Percentiles rank a stretch among this genome's conserved stretches.
phyloP scores from a whole-genome alignment of 495 filamentous ascomycete species.

The Tuber melanosporum region DNA sequence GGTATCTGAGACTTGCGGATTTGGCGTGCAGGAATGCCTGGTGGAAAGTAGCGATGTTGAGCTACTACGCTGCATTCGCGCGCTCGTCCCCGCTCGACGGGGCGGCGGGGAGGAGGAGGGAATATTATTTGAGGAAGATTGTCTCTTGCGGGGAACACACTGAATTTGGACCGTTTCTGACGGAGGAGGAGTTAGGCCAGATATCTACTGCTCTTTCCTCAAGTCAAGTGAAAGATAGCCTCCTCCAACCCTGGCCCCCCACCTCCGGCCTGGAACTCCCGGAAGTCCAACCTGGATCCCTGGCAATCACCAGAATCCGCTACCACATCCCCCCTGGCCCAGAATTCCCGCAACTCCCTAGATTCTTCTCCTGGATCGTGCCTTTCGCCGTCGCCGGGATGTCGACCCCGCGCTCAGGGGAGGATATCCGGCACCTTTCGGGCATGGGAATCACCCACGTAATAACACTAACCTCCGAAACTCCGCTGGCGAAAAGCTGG shows the following conservation, averaged over 20 bases:
- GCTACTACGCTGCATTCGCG: slow-evolving; percentile 4
- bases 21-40: background rate
- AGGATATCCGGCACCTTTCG: slow-evolving; percentile 14
- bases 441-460: slow-evolving; percentile 18
- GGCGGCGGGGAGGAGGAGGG: slow-evolving; percentile 5
- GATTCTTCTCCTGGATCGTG: slow-evolving; percentile 34
- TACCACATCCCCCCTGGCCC: slow-evolving; percentile 8
- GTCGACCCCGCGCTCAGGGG: slow-evolving; percentile 14
- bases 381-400: slow-evolving; percentile 22
- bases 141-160: slow-evolving; percentile 12
- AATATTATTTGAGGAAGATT: slow-evolving; percentile 12
- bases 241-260: slow-evolving; percentile 2
- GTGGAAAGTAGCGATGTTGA: slow-evolving; percentile 16
- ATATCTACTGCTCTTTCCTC: slow-evolving; percentile 2
- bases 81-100: background rate
- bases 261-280: background rate
- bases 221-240: background rate
- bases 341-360: slow-evolving; percentile 13
- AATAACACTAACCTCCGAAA: slow-evolving; percentile 27
- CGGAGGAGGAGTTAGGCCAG: background rate
- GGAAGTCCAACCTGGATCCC: background rate
- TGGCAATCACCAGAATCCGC: background rate
- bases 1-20: slow-evolving; percentile 18
- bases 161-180: slow-evolving; percentile 11
- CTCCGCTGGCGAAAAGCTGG: slow-evolving; percentile 16